Evolutionary conservation across 2,329 filamentous ascomycete genomes (phyloP).

Genomic region (Blastomyces gilchristii): DNA sequence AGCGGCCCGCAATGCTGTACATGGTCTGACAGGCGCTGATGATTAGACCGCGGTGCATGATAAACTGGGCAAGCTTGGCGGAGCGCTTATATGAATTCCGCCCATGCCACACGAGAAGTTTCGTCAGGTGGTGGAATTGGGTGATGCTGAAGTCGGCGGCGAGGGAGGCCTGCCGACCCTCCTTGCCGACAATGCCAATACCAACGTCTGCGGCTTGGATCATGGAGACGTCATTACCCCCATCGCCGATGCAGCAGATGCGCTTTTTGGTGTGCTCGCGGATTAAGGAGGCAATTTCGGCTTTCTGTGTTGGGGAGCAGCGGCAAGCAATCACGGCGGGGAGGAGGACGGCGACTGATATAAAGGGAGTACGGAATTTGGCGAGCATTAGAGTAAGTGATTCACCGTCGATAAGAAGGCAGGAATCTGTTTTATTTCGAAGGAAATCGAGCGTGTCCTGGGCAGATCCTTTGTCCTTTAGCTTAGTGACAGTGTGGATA

Average conservation of each 20-base stretch:
- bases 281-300: slow-evolving; percentile 83
- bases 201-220: slow-evolving; percentile 97
- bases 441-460: slow-evolving; percentile 84
- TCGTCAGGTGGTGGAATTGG: slow-evolving; percentile 89
- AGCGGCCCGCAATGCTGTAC: slow-evolving; percentile 85
- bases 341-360: slow-evolving; percentile 74
- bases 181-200: slow-evolving; percentile 95
- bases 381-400: slow-evolving; percentile 73
- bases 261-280: slow-evolving; percentile 86
- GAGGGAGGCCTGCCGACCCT: slow-evolving; percentile 85
- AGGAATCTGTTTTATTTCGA: slow-evolving; percentile 73
- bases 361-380: slow-evolving; percentile 74
- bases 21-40: slow-evolving; percentile 95
- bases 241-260: slow-evolving; percentile 94
- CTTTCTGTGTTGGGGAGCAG: slow-evolving; percentile 94
- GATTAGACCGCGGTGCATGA: slow-evolving; percentile 93
- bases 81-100: slow-evolving; percentile 94
- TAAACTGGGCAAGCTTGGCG: slow-evolving; percentile 93
- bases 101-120: slow-evolving; percentile 97
- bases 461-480: slow-evolving; percentile 73
- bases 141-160: slow-evolving; percentile 95
- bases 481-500: slow-evolving; percentile 82
- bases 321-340: slow-evolving; percentile 92
- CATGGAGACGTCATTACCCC: slow-evolving; percentile 98
- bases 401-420: slow-evolving; percentile 89